Evolutionary conservation across 305 asterid species (phyloP).

Genomic region (Fraxinus latifolia): DNA sequence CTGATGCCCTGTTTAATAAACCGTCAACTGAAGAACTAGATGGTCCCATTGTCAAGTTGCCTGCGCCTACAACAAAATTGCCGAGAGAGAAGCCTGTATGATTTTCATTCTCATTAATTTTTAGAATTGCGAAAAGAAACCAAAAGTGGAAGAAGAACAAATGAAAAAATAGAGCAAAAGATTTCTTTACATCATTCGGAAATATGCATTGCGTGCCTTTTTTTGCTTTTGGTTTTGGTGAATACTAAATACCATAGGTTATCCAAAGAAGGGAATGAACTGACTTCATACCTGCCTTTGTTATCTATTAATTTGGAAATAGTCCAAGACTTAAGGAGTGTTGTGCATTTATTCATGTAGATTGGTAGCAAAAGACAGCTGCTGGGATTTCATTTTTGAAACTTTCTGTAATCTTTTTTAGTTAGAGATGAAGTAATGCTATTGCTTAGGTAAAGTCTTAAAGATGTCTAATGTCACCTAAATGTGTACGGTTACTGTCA

Average conservation of each 20-base stretch:
- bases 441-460: background rate
- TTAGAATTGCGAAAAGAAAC: background rate
- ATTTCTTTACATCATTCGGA: background rate
- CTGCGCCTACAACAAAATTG: constrained; percentile 67
- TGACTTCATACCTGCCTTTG: background rate
- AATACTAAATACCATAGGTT: background rate
- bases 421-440: background rate
- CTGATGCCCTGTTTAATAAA: constrained; percentile 69
- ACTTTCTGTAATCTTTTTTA: background rate
- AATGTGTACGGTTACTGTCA: background rate
- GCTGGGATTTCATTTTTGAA: background rate
- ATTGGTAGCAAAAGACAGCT: background rate
- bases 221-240: background rate
- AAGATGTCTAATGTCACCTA: background rate
- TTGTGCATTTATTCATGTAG: background rate
- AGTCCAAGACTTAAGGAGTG: background rate
- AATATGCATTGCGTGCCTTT: background rate
- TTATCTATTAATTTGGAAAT: background rate
- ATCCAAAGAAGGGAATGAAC: background rate
- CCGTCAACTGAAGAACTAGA: constrained; percentile 66
- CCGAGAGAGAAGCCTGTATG: constrained; percentile 86
- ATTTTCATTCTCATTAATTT: background rate
- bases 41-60: constrained; percentile 75
- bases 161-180: background rate
- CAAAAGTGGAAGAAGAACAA: background rate